Conservation (phyloP, 1,284 basidiomycete genomes). For the Mycena citricolor region DNA sequence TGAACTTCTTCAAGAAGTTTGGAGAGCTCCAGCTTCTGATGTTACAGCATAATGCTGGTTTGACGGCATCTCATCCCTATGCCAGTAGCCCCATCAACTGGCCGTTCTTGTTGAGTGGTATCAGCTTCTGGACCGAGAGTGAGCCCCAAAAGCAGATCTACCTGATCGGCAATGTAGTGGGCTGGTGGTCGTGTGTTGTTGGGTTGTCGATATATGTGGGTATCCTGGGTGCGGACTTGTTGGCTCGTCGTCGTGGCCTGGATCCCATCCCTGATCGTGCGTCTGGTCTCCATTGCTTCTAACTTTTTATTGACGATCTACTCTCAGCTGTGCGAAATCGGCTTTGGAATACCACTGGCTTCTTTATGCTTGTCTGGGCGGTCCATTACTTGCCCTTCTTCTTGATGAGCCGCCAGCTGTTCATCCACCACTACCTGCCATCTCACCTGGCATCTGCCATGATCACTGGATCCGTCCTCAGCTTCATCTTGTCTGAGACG, state of each 20-base stretch:
- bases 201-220: constrained; percentile 87
- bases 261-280: constrained; percentile 85
- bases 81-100: constrained; percentile 94
- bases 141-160: constrained; percentile 91
- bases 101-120: constrained; percentile 95
- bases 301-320: constrained; percentile 13
- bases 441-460: constrained; percentile 91
- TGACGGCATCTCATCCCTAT: constrained; percentile 95
- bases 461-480: constrained; percentile 88
- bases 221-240: constrained; percentile 83
- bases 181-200: constrained; percentile 93
- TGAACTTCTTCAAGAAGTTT: constrained; percentile 96
- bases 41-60: constrained; percentile 96
- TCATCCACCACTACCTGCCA: constrained; percentile 97
- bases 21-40: constrained; percentile 91
- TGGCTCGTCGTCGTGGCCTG: constrained; percentile 84
- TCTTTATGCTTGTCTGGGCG: constrained; percentile 93
- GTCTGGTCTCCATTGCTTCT: constrained; percentile 33
- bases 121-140: constrained; percentile 96
- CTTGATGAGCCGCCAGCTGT: constrained; percentile 95
- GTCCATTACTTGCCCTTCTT: constrained; percentile 98
- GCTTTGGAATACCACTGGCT: constrained; percentile 92
- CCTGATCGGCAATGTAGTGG: constrained; percentile 90
- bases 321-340: constrained; percentile 81
- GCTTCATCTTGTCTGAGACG: constrained; percentile 88